phyloP scores from a whole-genome alignment of 805 yeast species.

The Yarrowia sp. region DNA sequence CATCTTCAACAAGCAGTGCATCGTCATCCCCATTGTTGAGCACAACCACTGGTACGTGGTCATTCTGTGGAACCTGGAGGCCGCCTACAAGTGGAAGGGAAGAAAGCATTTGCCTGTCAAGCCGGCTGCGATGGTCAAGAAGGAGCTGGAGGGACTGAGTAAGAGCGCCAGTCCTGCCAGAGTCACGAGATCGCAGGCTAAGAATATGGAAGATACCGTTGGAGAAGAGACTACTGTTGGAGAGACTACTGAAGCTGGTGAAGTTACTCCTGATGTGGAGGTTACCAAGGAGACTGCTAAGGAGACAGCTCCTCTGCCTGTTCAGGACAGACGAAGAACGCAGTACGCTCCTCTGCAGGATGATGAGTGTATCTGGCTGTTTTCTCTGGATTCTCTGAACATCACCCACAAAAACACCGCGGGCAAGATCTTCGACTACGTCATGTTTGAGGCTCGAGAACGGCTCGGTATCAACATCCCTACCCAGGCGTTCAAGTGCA shows the following conservation, averaged over 20 bases:
- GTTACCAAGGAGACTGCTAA: not conserved
- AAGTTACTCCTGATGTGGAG: not conserved
- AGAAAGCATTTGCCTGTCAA: not conserved
- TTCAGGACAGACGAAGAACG: not conserved
- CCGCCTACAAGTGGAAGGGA: slow-evolving; percentile 39
- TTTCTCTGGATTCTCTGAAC: slow-evolving; percentile 78
- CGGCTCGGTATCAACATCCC: slow-evolving; percentile 59
- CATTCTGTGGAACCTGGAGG: slow-evolving; percentile 62
- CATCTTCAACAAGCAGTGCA: slow-evolving; percentile 61
- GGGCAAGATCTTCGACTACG: slow-evolving; percentile 46
- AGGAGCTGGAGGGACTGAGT: not conserved
- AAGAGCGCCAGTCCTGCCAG: not conserved
- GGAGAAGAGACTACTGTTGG: too few relatives aligned
- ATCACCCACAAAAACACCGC: slow-evolving; percentile 40
- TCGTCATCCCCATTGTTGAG: slow-evolving; percentile 83
- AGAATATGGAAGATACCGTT: too few relatives aligned
- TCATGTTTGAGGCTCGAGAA: slow-evolving; percentile 60
- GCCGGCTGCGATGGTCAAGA: not conserved
- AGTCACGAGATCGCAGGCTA: not conserved
- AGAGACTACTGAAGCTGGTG: too few relatives aligned
- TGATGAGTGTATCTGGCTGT: slow-evolving; percentile 47
- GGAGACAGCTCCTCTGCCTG: not conserved
- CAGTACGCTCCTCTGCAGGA: slow-evolving; percentile 1
- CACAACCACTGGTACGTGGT: slow-evolving; percentile 88
- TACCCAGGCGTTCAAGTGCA: slow-evolving; percentile 57